Conservation (phyloP, 345 rosid species). For the Litchi chinensis region DNA sequence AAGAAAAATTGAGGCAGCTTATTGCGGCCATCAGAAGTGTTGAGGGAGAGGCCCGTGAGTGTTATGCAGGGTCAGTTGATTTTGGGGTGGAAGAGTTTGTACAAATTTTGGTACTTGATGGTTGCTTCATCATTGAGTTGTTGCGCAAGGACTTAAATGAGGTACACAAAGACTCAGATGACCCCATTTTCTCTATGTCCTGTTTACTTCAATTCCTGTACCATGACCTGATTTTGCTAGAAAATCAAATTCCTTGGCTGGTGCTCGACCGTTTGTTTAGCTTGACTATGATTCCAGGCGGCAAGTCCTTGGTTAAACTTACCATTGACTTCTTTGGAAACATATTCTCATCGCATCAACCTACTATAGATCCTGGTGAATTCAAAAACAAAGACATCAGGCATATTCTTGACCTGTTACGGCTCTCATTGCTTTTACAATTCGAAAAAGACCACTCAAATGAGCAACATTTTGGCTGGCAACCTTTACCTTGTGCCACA, state of each 20-base stretch:
- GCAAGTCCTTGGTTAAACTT: constrained; percentile 15
- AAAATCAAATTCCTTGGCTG: constrained; percentile 34
- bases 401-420: constrained; percentile 31
- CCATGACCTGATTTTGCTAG: constrained; percentile 42
- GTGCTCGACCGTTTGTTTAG: constrained; percentile 32
- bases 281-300: neutral
- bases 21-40: neutral
- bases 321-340: constrained; percentile 12
- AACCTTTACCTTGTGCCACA: constrained; percentile 15
- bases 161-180: neutral
- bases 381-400: neutral
- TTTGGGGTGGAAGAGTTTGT: neutral
- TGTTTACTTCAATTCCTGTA: constrained; percentile 29
- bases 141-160: constrained; percentile 10
- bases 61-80: constrained; percentile 15
- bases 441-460: neutral
- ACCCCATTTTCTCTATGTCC: constrained; percentile 33
- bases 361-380: neutral
- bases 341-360: neutral
- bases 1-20: neutral
- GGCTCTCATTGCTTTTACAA: constrained; percentile 18
- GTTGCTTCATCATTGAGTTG: constrained; percentile 37
- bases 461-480: neutral
- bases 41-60: constrained; percentile 21
- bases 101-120: constrained; percentile 31